Evolutionary conservation across 768 basidiomycete species (phyloP).

Genomic region (Ramaria rubella): DNA sequence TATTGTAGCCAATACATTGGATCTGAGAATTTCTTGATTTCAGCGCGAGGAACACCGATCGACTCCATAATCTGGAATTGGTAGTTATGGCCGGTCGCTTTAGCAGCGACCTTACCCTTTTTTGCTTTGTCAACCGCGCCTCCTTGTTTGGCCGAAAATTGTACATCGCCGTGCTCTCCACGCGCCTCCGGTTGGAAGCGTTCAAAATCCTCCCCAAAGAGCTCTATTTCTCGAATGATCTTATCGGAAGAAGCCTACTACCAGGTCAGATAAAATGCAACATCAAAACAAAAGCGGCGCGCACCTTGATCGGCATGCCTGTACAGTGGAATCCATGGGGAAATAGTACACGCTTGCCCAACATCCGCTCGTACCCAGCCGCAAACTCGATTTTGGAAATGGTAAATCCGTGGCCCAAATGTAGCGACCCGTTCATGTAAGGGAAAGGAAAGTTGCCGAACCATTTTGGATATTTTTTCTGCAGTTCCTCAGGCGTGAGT

Average conservation of each 20-base stretch:
- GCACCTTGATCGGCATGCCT: slow-evolving; percentile 98
- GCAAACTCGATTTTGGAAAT: slow-evolving; percentile 98
- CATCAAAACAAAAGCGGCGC: slow-evolving; percentile 20
- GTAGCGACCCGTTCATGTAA: slow-evolving; percentile 98
- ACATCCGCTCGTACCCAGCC: slow-evolving; percentile 90
- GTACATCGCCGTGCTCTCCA: slow-evolving; percentile 39
- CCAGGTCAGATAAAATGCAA: neutral
- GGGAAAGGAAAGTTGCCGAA: slow-evolving; percentile 94
- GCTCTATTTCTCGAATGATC: slow-evolving; percentile 91
- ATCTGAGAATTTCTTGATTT: slow-evolving; percentile 96
- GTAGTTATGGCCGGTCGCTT: slow-evolving; percentile 89
- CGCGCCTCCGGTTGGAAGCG: slow-evolving; percentile 42
- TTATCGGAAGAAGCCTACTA: slow-evolving; percentile 91
- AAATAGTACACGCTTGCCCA: slow-evolving; percentile 91
- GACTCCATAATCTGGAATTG: slow-evolving; percentile 99
- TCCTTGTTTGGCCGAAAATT: slow-evolving; percentile 33
- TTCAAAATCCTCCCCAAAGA: slow-evolving; percentile 90
- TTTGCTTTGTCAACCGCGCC: slow-evolving; percentile 69
- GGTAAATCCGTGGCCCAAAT: slow-evolving; percentile 96
- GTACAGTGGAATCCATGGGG: slow-evolving; percentile 98
- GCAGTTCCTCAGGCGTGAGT: slow-evolving; percentile 50
- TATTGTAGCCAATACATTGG: slow-evolving; percentile 88
- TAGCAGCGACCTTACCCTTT: slow-evolving; percentile 91
- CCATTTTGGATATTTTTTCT: slow-evolving; percentile 87
- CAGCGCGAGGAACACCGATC: slow-evolving; percentile 77